Percentiles rank a stretch among this genome's conserved stretches.
Conservation (phyloP, 2,329 filamentous ascomycete species). For the Exophiala sp. region DNA sequence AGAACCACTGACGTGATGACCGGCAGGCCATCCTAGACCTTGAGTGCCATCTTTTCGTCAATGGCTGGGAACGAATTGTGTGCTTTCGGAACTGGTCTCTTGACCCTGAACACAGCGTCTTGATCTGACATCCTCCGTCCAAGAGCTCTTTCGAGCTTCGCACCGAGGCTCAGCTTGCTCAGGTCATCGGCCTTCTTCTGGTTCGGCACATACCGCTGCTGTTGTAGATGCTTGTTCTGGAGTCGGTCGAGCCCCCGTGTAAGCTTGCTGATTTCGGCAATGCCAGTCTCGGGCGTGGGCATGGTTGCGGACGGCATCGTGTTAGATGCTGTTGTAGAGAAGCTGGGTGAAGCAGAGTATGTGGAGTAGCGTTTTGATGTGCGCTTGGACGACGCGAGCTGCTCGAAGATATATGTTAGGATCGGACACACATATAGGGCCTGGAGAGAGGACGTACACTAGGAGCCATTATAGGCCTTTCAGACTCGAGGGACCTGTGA, state of each 20-base stretch:
- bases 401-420: conserved; percentile 16
- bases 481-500: conserved; percentile 50
- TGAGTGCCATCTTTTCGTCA: conserved; percentile 16
- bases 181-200: conserved; percentile 78
- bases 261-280: conserved; percentile 69
- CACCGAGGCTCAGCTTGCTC: conserved; percentile 81
- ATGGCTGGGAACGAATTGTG: conserved; percentile 13
- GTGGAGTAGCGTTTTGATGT: conserved; percentile 54
- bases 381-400: conserved; percentile 40
- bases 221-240: conserved; percentile 79
- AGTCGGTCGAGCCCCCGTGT: conserved; percentile 78
- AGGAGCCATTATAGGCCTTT: conserved; percentile 54
- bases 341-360: conserved; percentile 46
- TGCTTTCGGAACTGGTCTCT: conserved; percentile 13
- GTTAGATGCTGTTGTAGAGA: conserved; percentile 45
- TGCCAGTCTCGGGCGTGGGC: conserved; percentile 36
- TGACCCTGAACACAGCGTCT: conserved; percentile 57
- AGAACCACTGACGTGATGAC: no score
- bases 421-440: neutral
- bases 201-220: conserved; percentile 76
- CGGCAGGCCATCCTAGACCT: conserved; percentile 3
- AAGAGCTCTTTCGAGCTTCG: conserved; percentile 85
- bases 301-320: conserved; percentile 21
- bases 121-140: conserved; percentile 82
- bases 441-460: conserved; percentile 45